Evolutionary conservation across 2,329 filamentous ascomycete genomes (phyloP).

Genomic region (Mollisiaceae sp.): DNA sequence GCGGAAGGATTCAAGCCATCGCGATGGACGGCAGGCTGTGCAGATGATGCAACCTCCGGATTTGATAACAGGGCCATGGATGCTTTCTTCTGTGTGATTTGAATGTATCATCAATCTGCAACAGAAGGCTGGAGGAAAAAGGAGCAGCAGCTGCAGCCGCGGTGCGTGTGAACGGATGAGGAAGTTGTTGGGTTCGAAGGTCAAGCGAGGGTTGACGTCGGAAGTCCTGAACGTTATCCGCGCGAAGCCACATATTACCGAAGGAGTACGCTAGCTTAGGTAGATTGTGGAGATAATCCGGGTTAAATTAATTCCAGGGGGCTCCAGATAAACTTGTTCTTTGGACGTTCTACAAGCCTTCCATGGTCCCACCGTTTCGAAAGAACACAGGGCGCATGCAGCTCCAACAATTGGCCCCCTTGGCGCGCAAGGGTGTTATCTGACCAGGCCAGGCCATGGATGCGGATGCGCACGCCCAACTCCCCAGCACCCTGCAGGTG

Average conservation of each 20-base stretch:
- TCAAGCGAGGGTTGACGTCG: not conserved
- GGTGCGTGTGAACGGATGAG: not conserved
- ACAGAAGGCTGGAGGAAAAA: not conserved
- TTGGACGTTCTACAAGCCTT: not conserved
- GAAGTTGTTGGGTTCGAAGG: not conserved
- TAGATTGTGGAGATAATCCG: not conserved
- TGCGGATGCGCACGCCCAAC: not conserved
- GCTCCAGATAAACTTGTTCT: slow-evolving; percentile 5
- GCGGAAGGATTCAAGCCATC: slow-evolving; percentile 6
- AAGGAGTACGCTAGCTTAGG: too few relatives aligned
- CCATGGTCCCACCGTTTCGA: not conserved
- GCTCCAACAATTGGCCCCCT: not conserved
- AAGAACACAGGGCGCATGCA: not conserved
- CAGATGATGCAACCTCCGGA: not conserved
- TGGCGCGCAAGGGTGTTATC: not conserved
- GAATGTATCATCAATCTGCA: not conserved
- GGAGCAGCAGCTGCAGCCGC: too few relatives aligned
- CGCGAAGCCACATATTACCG: not conserved
- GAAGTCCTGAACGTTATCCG: not conserved
- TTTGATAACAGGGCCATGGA: not conserved
- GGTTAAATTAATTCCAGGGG: not conserved
- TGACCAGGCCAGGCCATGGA: not conserved
- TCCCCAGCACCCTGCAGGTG: not conserved
- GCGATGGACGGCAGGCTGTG: not conserved
- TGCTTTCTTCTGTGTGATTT: not conserved